phyloP scores from a whole-genome alignment of 495 filamentous ascomycete species.

The Podospora bellae-mahoneyi region DNA sequence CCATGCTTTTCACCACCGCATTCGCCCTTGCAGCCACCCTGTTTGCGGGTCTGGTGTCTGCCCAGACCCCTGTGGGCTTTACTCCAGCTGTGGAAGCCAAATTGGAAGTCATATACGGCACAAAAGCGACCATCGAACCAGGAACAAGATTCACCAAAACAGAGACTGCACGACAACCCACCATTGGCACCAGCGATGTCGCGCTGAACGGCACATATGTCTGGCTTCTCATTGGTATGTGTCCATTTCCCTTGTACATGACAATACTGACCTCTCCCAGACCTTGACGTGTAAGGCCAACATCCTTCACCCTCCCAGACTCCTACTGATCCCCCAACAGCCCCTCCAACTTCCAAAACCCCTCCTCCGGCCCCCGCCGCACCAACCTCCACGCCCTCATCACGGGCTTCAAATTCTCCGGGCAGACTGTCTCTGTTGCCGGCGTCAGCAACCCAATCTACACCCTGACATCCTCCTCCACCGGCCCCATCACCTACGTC shows the following conservation, averaged over 20 bases:
- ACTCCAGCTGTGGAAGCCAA: slow-evolving; percentile 36
- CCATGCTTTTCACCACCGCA: slow-evolving; percentile 10
- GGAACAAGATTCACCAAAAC: slow-evolving; percentile 39
- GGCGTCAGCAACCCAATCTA: slow-evolving; percentile 32
- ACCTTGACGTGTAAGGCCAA: slow-evolving; percentile 39
- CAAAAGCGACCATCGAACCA: slow-evolving; percentile 36
- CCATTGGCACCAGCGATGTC: slow-evolving; percentile 38
- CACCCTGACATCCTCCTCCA: slow-evolving; percentile 38
- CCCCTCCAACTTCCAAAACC: slow-evolving; percentile 40
- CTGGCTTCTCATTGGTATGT: slow-evolving; percentile 46
- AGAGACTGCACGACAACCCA: slow-evolving; percentile 40
- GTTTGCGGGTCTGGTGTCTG: slow-evolving; percentile 14
- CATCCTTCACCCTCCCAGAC: background rate
- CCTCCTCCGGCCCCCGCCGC: slow-evolving; percentile 31
- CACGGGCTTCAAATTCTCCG: slow-evolving; percentile 41
- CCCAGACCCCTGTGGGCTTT: slow-evolving; percentile 46
- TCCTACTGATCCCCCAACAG: slow-evolving; percentile 16
- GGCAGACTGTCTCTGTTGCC: slow-evolving; percentile 12
- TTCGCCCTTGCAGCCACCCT: background rate
- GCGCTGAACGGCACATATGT: slow-evolving; percentile 42
- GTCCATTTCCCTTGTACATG: background rate
- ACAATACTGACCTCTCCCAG: slow-evolving; percentile 17
- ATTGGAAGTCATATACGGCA: slow-evolving; percentile 45
- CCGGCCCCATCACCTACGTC: slow-evolving; percentile 40
- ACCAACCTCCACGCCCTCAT: slow-evolving; percentile 48